Conservation (phyloP, 2,329 filamentous ascomycete species). For the Pestalotiopsis sp. region DNA sequence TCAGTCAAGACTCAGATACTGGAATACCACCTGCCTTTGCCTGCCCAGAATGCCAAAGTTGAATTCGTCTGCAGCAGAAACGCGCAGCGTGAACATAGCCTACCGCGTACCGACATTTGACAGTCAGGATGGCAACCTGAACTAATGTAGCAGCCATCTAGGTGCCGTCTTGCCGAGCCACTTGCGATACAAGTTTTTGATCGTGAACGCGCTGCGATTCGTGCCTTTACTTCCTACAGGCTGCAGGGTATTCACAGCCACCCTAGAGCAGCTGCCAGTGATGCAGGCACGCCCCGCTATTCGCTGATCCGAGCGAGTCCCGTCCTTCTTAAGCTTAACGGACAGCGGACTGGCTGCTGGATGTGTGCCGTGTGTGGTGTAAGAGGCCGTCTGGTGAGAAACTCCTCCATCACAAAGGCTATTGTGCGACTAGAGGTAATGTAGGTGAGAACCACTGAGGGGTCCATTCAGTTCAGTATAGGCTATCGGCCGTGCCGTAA, state of each 20-base stretch:
- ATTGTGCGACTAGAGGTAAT: background rate
- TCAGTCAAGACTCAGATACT: no score
- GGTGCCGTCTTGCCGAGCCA: background rate
- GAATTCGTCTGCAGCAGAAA: no score
- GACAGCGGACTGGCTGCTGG: background rate
- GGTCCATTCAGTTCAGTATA: background rate
- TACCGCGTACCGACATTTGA: background rate
- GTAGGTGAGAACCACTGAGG: background rate
- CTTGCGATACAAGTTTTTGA: background rate
- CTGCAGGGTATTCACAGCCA: conserved; percentile 10
- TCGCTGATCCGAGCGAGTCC: background rate
- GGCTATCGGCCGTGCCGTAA: background rate
- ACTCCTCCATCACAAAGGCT: background rate
- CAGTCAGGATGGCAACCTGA: background rate
- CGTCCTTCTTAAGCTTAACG: conserved; percentile 3
- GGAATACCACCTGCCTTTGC: no score
- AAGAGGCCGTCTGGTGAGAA: background rate
- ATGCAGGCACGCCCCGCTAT: conserved; percentile 13
- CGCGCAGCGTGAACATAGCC: background rate
- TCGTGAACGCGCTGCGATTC: background rate
- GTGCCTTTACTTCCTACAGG: background rate
- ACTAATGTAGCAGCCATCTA: background rate
- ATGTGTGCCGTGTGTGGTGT: background rate
- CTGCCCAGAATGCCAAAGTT: no score
- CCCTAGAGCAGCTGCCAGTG: conserved; percentile 7